Evolutionary conservation across 768 basidiomycete species (phyloP).

Genomic region (Termitomyces sp.): DNA sequence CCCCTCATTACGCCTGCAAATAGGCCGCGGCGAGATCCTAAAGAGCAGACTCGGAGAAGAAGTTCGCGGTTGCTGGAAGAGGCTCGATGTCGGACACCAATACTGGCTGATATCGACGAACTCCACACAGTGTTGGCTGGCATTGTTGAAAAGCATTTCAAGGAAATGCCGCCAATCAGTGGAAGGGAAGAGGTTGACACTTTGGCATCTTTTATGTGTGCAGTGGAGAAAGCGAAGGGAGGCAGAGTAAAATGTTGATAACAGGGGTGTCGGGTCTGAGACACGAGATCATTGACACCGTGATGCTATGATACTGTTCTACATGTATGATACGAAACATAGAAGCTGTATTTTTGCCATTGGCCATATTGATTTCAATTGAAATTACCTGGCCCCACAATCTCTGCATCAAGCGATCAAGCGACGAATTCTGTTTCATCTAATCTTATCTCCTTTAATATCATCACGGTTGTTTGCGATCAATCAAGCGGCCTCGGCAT

Average conservation of each 20-base stretch:
- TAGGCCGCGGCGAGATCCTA: conserved; percentile 64
- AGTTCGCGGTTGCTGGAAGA: conserved; percentile 71
- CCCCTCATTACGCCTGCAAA: conserved; percentile 57
- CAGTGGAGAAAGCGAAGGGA: conserved; percentile 57
- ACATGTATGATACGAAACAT: background rate
- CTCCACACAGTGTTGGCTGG: conserved; percentile 61
- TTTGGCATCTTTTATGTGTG: conserved; percentile 76
- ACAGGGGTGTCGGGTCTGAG: background rate
- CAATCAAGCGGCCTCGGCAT: too few species aligned
- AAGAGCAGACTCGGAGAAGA: conserved; percentile 54
- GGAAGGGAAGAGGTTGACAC: conserved; percentile 74
- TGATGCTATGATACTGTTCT: background rate
- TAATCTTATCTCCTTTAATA: conserved; percentile 8
- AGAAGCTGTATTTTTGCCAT: background rate
- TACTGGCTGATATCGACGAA: conserved; percentile 66
- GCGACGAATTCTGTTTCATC: background rate
- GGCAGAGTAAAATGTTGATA: conserved; percentile 15
- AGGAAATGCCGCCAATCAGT: conserved; percentile 43
- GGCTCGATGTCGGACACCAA: conserved; percentile 46
- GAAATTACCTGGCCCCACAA: background rate
- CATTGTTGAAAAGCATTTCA: conserved; percentile 72
- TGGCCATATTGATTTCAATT: too few species aligned
- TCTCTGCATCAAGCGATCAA: background rate
- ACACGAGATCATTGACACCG: background rate
- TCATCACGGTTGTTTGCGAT: background rate